phyloP scores from a whole-genome alignment of 2,329 filamentous ascomycete species.

The Byssothecium circinans region DNA sequence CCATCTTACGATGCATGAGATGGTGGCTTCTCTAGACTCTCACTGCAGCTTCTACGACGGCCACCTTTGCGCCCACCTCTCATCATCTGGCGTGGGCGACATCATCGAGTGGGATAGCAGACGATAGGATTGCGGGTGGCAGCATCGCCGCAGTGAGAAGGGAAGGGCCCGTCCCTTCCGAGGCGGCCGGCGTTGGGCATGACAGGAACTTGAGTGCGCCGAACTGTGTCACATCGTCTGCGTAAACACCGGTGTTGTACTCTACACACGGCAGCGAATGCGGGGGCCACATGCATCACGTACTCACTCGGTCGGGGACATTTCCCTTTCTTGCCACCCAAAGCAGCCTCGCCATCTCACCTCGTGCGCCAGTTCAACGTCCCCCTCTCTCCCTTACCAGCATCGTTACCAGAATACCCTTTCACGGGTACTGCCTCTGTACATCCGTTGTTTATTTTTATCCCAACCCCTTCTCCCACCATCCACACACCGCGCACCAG shows the following conservation, averaged over 20 bases:
- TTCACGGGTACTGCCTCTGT: constrained; percentile 4
- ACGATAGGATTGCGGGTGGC: not conserved
- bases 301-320: no score
- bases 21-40: no score
- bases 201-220: not conserved
- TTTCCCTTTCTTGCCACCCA: not conserved
- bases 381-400: not conserved
- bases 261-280: no score
- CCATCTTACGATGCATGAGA: no score
- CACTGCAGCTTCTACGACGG: no score
- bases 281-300: no score
- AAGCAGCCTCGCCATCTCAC: not conserved
- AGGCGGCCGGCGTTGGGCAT: constrained; percentile 2
- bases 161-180: constrained; percentile 17
- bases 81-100: not conserved
- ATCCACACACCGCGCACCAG: not conserved
- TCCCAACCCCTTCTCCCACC: not conserved
- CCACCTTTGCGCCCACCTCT: no score
- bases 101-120: not conserved
- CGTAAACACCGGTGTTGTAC: not conserved
- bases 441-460: constrained; percentile 3
- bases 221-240: not conserved
- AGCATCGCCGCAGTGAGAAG: constrained; percentile 7
- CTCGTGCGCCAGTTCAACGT: no score
- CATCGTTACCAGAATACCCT: constrained; percentile 1